Evolutionary conservation across 2,329 filamentous ascomycete genomes (phyloP).

Genomic region (Aspergillus neoniger): DNA sequence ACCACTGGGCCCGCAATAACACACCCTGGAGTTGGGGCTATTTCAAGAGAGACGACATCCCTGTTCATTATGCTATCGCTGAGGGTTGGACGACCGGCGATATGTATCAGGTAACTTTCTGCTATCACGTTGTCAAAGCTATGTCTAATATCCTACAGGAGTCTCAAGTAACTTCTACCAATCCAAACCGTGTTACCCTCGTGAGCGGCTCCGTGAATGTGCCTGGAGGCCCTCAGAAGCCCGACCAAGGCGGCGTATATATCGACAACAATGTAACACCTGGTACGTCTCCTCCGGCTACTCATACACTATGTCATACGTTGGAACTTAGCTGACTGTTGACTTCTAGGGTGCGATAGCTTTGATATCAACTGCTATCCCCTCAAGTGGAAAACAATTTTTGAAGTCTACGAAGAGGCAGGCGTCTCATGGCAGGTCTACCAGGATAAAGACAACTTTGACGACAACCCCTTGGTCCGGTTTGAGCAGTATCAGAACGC

Average conservation of each 20-base stretch:
- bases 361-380: slow-evolving; percentile 55
- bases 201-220: slow-evolving; percentile 56
- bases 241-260: slow-evolving; percentile 49
- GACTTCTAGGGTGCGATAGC: slow-evolving; percentile 43
- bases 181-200: slow-evolving; percentile 56
- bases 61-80: slow-evolving; percentile 57
- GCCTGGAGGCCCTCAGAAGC: slow-evolving; percentile 48
- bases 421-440: slow-evolving; percentile 55
- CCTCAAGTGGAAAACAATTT: slow-evolving; percentile 56
- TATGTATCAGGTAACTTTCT: slow-evolving; percentile 56
- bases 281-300: slow-evolving; percentile 29
- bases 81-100: slow-evolving; percentile 58
- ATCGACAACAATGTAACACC: slow-evolving; percentile 56
- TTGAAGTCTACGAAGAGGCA: slow-evolving; percentile 52
- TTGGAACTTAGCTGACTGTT: not conserved
- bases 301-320: not conserved
- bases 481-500: slow-evolving; percentile 57
- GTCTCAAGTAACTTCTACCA: slow-evolving; percentile 54
- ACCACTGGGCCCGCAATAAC: slow-evolving; percentile 57
- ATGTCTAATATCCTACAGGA: slow-evolving; percentile 35
- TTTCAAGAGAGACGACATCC: slow-evolving; percentile 55
- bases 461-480: slow-evolving; percentile 58
- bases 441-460: slow-evolving; percentile 55
- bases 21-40: slow-evolving; percentile 58
- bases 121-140: not conserved